Conservation (phyloP, 164 flowering plant species). For the Saururus chinensis region DNA sequence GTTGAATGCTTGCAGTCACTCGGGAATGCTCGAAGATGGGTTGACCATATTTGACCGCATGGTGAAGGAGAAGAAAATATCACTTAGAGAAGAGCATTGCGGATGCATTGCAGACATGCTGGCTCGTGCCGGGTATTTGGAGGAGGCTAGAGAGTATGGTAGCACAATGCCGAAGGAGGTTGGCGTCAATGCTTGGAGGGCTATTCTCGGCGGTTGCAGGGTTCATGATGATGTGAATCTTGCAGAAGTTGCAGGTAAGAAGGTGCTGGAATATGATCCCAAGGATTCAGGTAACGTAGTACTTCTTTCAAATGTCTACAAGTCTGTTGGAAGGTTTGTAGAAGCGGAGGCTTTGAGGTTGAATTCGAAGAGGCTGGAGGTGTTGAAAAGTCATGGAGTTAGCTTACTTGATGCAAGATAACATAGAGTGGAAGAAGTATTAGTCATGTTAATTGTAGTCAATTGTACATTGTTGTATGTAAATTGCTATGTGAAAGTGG, state of each 20-base stretch:
- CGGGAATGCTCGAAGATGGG: constrained; percentile 30
- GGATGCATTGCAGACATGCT: constrained; percentile 35
- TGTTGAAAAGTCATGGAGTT: constrained; percentile 24
- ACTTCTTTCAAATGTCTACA: constrained; percentile 37
- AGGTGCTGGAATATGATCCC: constrained; percentile 15
- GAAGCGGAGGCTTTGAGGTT: constrained; percentile 30
- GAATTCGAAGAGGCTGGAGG: constrained; percentile 13
- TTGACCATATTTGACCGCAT: constrained; percentile 22
- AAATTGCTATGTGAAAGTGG: too few relatives aligned
- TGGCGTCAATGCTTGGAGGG: constrained; percentile 22
- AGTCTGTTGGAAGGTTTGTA: constrained; percentile 30
- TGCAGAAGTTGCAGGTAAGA: constrained; percentile 30
- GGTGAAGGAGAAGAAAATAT: constrained; percentile 18
- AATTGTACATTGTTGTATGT: too few relatives aligned
- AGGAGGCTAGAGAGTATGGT: constrained; percentile 18
- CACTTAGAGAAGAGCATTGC: constrained; percentile 22
- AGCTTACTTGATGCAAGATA: constrained; percentile 13
- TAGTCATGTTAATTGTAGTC: too few relatives aligned
- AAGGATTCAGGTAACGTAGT: constrained; percentile 23
- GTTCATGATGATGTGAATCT: constrained; percentile 19
- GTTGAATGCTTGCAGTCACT: constrained; percentile 36
- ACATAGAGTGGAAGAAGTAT: background rate
- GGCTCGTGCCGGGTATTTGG: constrained; percentile 29
- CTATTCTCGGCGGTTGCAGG: constrained; percentile 30
- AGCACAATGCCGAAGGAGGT: constrained; percentile 1